phyloP scores from a whole-genome alignment of 2,329 filamentous ascomycete genomes.

The Mariannaea elegans region DNA sequence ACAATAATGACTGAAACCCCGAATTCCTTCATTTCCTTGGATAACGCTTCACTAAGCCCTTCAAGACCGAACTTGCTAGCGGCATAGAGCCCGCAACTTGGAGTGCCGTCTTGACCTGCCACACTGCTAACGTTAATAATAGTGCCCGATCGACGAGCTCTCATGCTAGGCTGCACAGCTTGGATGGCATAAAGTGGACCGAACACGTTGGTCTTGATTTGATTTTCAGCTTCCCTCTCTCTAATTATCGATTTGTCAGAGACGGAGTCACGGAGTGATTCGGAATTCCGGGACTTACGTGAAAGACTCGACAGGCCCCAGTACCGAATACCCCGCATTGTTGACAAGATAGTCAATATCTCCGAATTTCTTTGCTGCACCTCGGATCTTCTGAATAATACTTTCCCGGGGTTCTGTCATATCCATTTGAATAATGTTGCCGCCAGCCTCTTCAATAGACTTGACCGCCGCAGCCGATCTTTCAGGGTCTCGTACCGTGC shows the following conservation, averaged over 20 bases:
- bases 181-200: slow-evolving; percentile 57
- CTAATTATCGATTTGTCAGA: slow-evolving; percentile 32
- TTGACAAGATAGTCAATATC: slow-evolving; percentile 62
- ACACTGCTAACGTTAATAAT: slow-evolving; percentile 58
- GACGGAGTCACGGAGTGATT: neutral
- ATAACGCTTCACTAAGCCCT: slow-evolving; percentile 53
- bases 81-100: slow-evolving; percentile 54
- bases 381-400: slow-evolving; percentile 35
- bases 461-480: slow-evolving; percentile 28
- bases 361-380: slow-evolving; percentile 39
- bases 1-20: slow-evolving; percentile 55
- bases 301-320: slow-evolving; percentile 37
- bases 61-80: slow-evolving; percentile 56
- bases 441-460: slow-evolving; percentile 35
- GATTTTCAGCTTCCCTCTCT: slow-evolving; percentile 50
- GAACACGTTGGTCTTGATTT: slow-evolving; percentile 60
- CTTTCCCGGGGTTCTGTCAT: slow-evolving; percentile 35
- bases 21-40: slow-evolving; percentile 53
- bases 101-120: slow-evolving; percentile 50
- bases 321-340: slow-evolving; percentile 55
- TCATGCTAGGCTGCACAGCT: slow-evolving; percentile 57
- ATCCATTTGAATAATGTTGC: slow-evolving; percentile 42
- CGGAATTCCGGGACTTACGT: slow-evolving; percentile 29
- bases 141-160: slow-evolving; percentile 50
- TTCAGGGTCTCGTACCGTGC: slow-evolving; percentile 27